These are phyloP conservation scores for Phaeosphaeria sp. DNA, from an alignment of 2,329 filamentous ascomycete species.

Conservation along the genomic window DNA sequence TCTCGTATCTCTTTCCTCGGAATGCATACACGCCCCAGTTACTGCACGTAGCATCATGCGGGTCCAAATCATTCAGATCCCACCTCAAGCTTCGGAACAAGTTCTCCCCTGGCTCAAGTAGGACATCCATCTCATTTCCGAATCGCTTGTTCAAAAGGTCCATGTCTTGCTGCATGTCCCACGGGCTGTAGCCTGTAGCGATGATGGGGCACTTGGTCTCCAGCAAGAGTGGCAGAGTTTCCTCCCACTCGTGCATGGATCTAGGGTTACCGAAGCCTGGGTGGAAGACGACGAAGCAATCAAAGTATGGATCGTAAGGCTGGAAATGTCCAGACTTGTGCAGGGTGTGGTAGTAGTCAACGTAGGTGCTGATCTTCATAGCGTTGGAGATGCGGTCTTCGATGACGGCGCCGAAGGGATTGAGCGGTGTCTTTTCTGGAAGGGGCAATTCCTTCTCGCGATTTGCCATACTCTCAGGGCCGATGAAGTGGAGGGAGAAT, in stretches of 20 bases:
- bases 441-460: slow-evolving; percentile 92
- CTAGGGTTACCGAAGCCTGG: slow-evolving; percentile 94
- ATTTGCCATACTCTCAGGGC: slow-evolving; percentile 94
- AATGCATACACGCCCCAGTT: slow-evolving; percentile 99
- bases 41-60: slow-evolving; percentile 90
- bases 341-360: slow-evolving; percentile 97
- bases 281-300: slow-evolving; percentile 96
- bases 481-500: slow-evolving; percentile 92
- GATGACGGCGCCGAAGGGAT: slow-evolving; percentile 92
- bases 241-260: slow-evolving; percentile 90
- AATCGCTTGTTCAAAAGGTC: slow-evolving; percentile 87
- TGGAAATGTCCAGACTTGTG: slow-evolving; percentile 90
- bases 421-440: slow-evolving; percentile 80
- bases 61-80: slow-evolving; percentile 96
- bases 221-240: slow-evolving; percentile 85
- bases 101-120: slow-evolving; percentile 93
- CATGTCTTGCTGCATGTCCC: slow-evolving; percentile 91
- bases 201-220: slow-evolving; percentile 96
- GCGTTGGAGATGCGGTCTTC: slow-evolving; percentile 88
- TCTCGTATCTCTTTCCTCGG: slow-evolving; percentile 91
- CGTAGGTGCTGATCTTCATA: slow-evolving; percentile 96
- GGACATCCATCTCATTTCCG: slow-evolving; percentile 86
- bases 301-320: slow-evolving; percentile 97
- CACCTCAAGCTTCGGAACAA: slow-evolving; percentile 90
- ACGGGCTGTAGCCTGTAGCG: slow-evolving; percentile 94